Evolutionary conservation across 192 early-diverging fungal species (phyloP).

Genomic region (Anaeromyces robustus): DNA sequence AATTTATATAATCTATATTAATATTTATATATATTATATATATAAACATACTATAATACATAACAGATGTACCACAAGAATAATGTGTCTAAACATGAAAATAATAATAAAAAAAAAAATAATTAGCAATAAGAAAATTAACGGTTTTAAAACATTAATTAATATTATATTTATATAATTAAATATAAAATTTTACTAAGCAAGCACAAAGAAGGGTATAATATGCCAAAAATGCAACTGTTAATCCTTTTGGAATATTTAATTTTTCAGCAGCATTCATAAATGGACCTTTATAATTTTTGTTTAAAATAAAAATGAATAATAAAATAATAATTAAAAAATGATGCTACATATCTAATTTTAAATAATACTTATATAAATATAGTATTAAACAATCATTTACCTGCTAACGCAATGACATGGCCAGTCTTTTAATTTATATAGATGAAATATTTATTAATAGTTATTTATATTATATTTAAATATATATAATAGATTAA

Average conservation of each 20-base stretch:
- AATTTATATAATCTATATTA: no score
- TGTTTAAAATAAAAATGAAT: neutral
- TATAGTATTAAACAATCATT: no score
- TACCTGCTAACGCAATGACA: neutral
- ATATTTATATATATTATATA: no score
- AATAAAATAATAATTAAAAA: no score
- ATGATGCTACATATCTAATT: no score
- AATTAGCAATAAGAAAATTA: no score
- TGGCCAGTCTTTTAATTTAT: neutral
- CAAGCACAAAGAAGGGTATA: constrained; percentile 48
- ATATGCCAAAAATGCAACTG: constrained; percentile 38
- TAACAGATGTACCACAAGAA: constrained; percentile 16
- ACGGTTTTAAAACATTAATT: constrained; percentile 2
- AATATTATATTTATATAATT: neutral
- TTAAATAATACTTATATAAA: no score
- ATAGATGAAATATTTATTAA: no score
- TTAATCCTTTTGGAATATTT: constrained; percentile 30
- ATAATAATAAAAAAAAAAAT: neutral
- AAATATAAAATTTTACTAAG: constrained; percentile 16
- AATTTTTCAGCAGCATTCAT: constrained; percentile 52
- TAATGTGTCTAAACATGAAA: constrained; percentile 11
- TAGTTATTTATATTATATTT: no score
- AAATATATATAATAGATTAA: no score
- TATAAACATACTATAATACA: constrained; percentile 17
- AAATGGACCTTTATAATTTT: constrained; percentile 25